phyloP scores from a whole-genome alignment of 208 protist species.

The Zelonia costaricensis region DNA sequence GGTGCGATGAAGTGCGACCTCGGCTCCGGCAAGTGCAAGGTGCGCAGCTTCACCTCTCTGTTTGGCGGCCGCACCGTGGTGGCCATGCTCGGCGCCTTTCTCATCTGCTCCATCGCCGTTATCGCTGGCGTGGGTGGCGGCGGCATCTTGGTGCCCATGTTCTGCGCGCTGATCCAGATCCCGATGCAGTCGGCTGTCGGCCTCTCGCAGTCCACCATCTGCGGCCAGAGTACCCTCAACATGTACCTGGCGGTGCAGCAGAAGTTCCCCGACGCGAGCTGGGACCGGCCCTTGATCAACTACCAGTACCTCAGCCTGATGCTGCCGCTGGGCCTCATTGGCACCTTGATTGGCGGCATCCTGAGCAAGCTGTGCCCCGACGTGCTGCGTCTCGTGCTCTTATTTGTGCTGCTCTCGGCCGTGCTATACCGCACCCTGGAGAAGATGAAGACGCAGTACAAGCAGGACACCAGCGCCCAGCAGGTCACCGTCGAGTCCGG shows the following conservation, averaged over 20 bases:
- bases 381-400: constrained; percentile 68
- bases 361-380: constrained; percentile 81
- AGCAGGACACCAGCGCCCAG: constrained; percentile 15
- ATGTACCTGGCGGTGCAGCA: constrained; percentile 59
- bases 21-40: constrained; percentile 44
- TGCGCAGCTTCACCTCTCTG: constrained; percentile 31
- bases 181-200: constrained; percentile 69
- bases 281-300: constrained; percentile 81
- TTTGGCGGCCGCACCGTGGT: constrained; percentile 33
- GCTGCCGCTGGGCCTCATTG: constrained; percentile 72
- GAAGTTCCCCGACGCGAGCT: constrained; percentile 47
- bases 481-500: constrained; percentile 26
- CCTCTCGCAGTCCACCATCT: constrained; percentile 86
- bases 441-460: constrained; percentile 69
- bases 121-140: constrained; percentile 83
- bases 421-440: constrained; percentile 66
- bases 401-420: constrained; percentile 62
- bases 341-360: constrained; percentile 72
- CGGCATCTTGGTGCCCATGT: constrained; percentile 86
- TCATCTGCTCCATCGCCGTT: constrained; percentile 71
- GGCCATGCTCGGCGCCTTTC: constrained; percentile 53
- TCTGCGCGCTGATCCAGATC: constrained; percentile 46
- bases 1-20: constrained; percentile 49
- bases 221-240: constrained; percentile 82
- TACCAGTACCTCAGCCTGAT: constrained; percentile 83